Base-by-base conservation (phyloP, 1,284 basidiomycete genomes). In the Trichosporon asahii region DNA sequence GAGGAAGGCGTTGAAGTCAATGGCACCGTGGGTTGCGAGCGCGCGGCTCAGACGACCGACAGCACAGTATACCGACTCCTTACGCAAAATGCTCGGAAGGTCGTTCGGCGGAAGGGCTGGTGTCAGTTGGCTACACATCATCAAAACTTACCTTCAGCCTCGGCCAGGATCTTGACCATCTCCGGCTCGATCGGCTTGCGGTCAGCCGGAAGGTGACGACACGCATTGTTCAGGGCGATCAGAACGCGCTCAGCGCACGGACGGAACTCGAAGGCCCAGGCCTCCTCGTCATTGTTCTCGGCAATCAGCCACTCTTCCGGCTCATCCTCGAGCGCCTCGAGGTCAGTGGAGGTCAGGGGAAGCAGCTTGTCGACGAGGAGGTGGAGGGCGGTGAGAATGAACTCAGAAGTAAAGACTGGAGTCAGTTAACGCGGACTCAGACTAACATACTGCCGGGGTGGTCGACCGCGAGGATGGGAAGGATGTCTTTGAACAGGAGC, bases 241-340 rank as follows among this genome's bases (percentile, higher is more conserved):
- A 95, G 85, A 21, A 95, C 91, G 11, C 94, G 88, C 83, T 95
- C 94, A 44, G 90, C 91, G 75, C 94, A 95, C 2, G 93, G 90
- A 93, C 82, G 66, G 21, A 95, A 88, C 76, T 94, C 91, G 76
- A 88, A 95, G 71, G 93, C 90, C 94, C 94, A 96, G 33, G 93
- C 92, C 71, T 90, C 91, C 74, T 93, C 94, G 73, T 90, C 91
- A 72, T 92, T 91, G 40, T 76, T 77, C 82, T 95, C 92, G 1
- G 88, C 80, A 70, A 93, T 90, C 4, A 94, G 88, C 92, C 93
- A 96, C 77, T 94, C 92, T 83, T 96, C 94, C 0, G 93, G 92
- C 81, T 94, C 92, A 29, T 87, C 86, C 83, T 90, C 87, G 89
- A 94, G 92, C 2, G 85, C 86, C 73, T 93, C 89, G 4, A 95